These are phyloP conservation scores for Xanthoceras sorbifolium DNA, from an alignment of 345 rosid species.

Conservation along the genomic window DNA sequence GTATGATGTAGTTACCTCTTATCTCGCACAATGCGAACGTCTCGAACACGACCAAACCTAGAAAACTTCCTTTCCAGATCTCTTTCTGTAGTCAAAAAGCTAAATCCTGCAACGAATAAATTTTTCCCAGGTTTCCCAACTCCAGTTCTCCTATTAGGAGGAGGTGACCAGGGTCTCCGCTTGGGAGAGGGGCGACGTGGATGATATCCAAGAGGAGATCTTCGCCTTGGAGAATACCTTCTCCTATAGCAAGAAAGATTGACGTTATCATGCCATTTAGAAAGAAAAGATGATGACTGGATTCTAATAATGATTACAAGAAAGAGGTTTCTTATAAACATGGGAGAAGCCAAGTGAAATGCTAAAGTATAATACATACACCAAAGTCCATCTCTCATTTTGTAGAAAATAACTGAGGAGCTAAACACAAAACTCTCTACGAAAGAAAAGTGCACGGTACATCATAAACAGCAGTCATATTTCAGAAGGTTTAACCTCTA, in stretches of 20 bases:
- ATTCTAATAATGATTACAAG: neutral
- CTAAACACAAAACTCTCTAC: neutral
- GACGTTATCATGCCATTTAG: neutral
- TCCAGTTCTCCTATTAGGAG: conserved; percentile 30
- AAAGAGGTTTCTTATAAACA: neutral
- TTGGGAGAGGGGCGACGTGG: conserved; percentile 16
- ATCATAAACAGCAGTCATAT: neutral
- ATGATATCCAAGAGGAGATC: conserved; percentile 26
- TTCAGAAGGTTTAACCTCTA: neutral
- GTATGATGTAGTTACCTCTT: conserved; percentile 23
- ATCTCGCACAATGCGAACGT: conserved; percentile 29
- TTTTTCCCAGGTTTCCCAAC: conserved; percentile 29
- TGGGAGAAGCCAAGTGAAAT: neutral
- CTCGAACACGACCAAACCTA: conserved; percentile 31
- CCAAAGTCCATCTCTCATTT: neutral
- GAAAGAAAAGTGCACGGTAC: neutral
- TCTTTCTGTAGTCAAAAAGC: conserved; percentile 32
- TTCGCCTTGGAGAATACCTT: conserved; percentile 27
- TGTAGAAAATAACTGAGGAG: neutral
- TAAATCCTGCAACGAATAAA: conserved; percentile 32
- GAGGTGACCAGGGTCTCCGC: conserved; percentile 32
- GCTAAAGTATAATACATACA: neutral
- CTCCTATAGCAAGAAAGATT: conserved; percentile 22
- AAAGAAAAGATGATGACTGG: neutral
- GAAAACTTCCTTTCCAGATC: conserved; percentile 37